A percentile compares a stretch with the other conserved stretches of the same genome.
Conservation (phyloP, 1,139 yeast genomes). For the Cylindricascospora bacillispora region DNA sequence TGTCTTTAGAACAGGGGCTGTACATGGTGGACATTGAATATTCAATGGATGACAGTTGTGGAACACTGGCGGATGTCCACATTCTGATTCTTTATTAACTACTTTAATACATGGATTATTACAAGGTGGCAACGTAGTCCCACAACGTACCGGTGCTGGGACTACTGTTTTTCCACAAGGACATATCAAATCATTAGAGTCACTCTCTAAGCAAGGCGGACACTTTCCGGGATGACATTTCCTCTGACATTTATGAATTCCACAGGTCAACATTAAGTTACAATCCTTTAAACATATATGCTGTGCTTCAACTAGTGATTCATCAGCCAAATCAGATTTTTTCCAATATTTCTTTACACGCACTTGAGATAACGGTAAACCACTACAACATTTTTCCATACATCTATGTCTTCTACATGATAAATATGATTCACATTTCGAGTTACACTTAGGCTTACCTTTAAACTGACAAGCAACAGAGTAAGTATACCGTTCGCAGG, state of each 20-base stretch:
- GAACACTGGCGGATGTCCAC: constrained; percentile 67
- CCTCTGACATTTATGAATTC: constrained; percentile 57
- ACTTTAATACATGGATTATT: constrained; percentile 50
- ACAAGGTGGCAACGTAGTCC: constrained; percentile 59
- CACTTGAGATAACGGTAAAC: constrained; percentile 47
- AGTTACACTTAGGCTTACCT: constrained; percentile 51
- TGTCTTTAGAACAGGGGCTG: constrained; percentile 43
- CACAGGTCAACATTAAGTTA: constrained; percentile 55
- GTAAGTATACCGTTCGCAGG: constrained; percentile 31
- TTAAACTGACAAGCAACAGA: constrained; percentile 52
- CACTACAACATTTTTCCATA: constrained; percentile 53
- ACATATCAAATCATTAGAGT: constrained; percentile 70
- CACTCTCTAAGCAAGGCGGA: constrained; percentile 71
- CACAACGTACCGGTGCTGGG: constrained; percentile 84
- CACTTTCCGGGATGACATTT: constrained; percentile 81
- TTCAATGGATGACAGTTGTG: constrained; percentile 67
- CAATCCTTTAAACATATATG: constrained; percentile 72
- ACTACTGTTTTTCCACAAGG: constrained; percentile 74
- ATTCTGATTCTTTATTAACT: constrained; percentile 30
- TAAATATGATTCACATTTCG: constrained; percentile 62
- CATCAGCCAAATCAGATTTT: constrained; percentile 32
- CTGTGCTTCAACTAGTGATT: constrained; percentile 54
- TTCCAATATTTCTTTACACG: constrained; percentile 38
- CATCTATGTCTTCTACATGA: constrained; percentile 80
- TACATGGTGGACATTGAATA: constrained; percentile 65